phyloP scores from a whole-genome alignment of 805 yeast genomes.

The Hanseniaspora clermontiae region DNA sequence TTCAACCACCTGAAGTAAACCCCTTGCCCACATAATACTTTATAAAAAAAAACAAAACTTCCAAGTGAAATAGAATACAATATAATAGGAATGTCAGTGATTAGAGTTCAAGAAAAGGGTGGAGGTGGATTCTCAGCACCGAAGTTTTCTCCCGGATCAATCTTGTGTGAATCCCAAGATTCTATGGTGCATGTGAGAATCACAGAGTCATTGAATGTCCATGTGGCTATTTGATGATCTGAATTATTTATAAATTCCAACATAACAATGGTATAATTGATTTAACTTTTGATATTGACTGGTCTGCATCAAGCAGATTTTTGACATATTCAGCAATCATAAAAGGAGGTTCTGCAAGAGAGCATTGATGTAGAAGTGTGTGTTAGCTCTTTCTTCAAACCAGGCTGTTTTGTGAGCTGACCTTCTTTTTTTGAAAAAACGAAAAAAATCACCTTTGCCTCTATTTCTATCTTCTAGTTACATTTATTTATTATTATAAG shows the following conservation, averaged over 20 bases:
- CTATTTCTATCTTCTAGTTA: neutral
- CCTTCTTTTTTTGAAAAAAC: neutral
- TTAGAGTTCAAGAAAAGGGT: neutral
- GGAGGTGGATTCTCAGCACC: no score
- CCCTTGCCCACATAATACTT: constrained; percentile 9
- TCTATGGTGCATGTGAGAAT: no score
- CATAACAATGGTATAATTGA: neutral
- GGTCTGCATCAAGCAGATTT: neutral
- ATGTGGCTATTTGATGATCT: neutral
- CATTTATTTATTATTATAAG: neutral
- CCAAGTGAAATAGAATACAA: neutral
- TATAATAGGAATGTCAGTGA: neutral
- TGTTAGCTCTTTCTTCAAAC: neutral
- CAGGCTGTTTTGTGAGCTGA: neutral
- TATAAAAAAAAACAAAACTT: neutral
- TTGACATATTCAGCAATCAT: neutral
- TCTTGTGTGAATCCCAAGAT: no score
- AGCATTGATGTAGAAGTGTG: neutral
- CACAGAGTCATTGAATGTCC: no score
- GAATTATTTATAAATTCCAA: neutral
- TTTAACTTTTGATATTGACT: neutral
- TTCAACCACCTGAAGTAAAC: constrained; percentile 70
- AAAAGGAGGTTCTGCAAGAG: neutral
- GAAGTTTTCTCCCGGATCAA: no score
- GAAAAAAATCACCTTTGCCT: neutral